Base-by-base conservation (phyloP, 129 eudicot genomes). In the Pittosporum tobira region DNA sequence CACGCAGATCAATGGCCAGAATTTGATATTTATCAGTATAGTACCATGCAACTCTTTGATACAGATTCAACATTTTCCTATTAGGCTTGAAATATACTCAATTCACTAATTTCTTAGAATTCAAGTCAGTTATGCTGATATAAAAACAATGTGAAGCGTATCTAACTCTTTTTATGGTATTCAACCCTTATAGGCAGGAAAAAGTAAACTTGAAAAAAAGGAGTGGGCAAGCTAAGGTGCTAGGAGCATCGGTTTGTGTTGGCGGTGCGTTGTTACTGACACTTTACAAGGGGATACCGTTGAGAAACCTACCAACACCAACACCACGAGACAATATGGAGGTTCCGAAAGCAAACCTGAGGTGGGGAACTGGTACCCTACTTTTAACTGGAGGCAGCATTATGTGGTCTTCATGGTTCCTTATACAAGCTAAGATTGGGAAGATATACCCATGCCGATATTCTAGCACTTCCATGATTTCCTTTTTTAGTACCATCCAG, bases 361-460 rank as follows among this genome's bases (percentile, higher is more conserved):
- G 49, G 14, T 66, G 72, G 68, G 70, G 53, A 3, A 26, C 67
- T 26, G 89, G 85, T 31, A 54, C 85, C 1, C 22, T 67, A 23
- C 50, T 64, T 50, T 64, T 78, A 20, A 16, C 61, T 13, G 53
- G 43, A 19, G 70, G 77, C 53, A 61, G 66, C 64, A 7, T 78
- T 2, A 18, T 61, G 45, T 82, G 85, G 89, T 64, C 85, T 29
- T 73, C 79, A 3, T 82, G 89, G 89, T 82, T 74, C 57, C 75
- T 82, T 14, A 36, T 78, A 28, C 89, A 82, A 69, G 62, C 77
- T 15, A 67, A 63, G 44, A 69, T 82, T 27, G 77, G 85, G 22
- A 74, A 72, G 63, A 48, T n/a, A 12, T 82, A 62, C 48, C 84
- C 85, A 1, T 61, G 29, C 21, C 61, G 61, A 19, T 82, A 82